Base-by-base conservation (phyloP, 208 protist genomes). In the Leishmania lainsoni region DNA sequence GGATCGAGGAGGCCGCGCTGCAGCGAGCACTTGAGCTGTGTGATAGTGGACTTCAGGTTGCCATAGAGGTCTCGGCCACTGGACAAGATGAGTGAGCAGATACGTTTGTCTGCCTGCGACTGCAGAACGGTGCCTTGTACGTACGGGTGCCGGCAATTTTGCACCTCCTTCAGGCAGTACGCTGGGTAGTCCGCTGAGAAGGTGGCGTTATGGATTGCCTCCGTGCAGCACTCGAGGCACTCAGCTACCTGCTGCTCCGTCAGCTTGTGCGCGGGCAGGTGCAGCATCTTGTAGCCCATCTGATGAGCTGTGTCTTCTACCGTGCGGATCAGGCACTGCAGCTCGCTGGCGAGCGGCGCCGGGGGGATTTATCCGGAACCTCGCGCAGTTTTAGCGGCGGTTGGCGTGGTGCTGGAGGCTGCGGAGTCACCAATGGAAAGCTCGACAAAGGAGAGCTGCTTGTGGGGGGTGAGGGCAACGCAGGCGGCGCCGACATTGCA, bases 1-100 rank as follows among this genome's bases (percentile, higher is more conserved):
- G 70, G 51, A 65, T 81, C 74, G 69, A 93, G 83, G 78, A 90
- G 63, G 20, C 91, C 89, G 49, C 91, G 85, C 66, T 89, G 84
- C 29, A 91, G 81, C 26, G 86, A 90, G 75, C 90, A 86, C 81
- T 94, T 95, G 65, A 95, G 80, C 75, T 95, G 91, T 16, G 92
- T 94, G 75, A 97, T 84, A 52, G 93, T 95, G 32, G 86, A 72
- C 69, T 86, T 84, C 29, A 97, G 79, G 78, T 93, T 95, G 76
- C 93, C 92, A 84, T 97, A 97, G n/a, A 89, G 71, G 83, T 97
- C 93, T 86, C 92, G 93, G 26, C 93, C 93, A 76, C 92, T 94
- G 14, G 93, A 94, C 45, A 97, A 65, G 35, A 95, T 85, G 75
- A 97, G 86, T 8, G 93, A 85, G 70, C 86, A 85, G 68, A 97